phyloP scores from a whole-genome alignment of 192 early-diverging fungal genomes.

The Podila epigama region DNA sequence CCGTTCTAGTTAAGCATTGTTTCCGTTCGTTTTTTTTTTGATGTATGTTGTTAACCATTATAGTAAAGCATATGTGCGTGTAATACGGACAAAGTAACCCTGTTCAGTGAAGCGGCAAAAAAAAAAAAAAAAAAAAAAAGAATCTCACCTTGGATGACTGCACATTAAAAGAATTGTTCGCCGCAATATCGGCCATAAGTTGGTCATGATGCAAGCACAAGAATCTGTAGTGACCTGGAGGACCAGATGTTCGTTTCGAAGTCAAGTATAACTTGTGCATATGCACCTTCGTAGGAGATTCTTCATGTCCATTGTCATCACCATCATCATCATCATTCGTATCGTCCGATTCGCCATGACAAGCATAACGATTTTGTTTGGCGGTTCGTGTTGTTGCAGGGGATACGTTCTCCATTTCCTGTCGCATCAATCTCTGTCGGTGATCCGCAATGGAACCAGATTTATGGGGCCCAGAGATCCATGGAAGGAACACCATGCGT shows the following conservation, averaged over 20 bases:
- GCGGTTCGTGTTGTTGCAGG: no score
- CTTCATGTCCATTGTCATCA: neutral
- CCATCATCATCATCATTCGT: neutral
- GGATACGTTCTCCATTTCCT: neutral
- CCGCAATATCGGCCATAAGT: conserved; percentile 29
- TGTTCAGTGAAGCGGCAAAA: no score
- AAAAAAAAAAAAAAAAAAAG: no score
- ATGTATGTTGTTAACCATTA: no score
- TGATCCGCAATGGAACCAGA: neutral
- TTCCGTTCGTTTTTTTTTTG: no score
- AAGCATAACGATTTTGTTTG: no score
- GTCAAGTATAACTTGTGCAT: conserved; percentile 16
- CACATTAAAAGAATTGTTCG: neutral
- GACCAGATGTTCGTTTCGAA: neutral
- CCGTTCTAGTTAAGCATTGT: no score
- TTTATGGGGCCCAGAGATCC: neutral
- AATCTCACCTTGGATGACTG: no score
- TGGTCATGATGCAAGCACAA: conserved; percentile 42
- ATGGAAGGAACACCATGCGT: conserved; percentile 31
- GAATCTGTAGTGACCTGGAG: conserved; percentile 17
- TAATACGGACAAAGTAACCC: no score
- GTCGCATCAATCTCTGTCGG: conserved; percentile 10
- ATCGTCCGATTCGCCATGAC: no score
- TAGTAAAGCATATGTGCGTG: no score
- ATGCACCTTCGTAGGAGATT: conserved; percentile 2